Evolutionary conservation across 2,329 filamentous ascomycete genomes (phyloP), one percentile per base, ranked within the genome.

Genomic region (Pseudogymnoascus sp.): DNA sequence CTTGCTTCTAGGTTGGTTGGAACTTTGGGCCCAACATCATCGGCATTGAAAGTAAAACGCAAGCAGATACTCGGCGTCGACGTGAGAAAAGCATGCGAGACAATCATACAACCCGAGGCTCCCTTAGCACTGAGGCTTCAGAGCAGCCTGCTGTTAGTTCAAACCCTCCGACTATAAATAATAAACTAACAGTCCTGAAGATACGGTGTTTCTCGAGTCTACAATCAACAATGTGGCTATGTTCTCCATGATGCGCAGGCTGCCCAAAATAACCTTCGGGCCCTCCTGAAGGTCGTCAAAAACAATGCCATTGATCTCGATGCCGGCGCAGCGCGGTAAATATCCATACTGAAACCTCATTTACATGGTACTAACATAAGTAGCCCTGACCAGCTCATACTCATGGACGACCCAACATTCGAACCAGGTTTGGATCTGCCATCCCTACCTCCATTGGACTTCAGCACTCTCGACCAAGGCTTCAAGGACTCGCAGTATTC

Each of bases 51-150:
- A 69, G 79, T 99, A 68, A 90, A 87, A 6, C 85, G 89, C 58
- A 96, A 94, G 73, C 88, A 90, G 7, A 96, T 99, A 63, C 85
- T 93, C 63, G 86, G 90, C 13, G 94, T 99, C 67, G 83, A 97
- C 69, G 87, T 99, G 27, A 81, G 85, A 36, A 92, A 89, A 71
- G 92, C 94, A 62, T 97, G 93, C 74, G 82, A 87, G 66, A 94
- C 88, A n/a, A 96, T 99, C 72, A 84, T 90, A 37, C 82, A 90
- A 62, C 92, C 89, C 69, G 89, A 87, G 5, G 90, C 89, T 1
- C 94, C 94, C 2, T 87, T 99, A 76, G 93, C 94, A 4, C 76
- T 99, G 66, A 87, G 94, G 36, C 82, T 99, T 21, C 93, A 97
- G 72, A 89, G 92, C 13, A 97, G 87, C 68, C 80, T 99, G 15